Conservation (phyloP, 306 rosid genomes). For the Lathyrus oleraceus region DNA sequence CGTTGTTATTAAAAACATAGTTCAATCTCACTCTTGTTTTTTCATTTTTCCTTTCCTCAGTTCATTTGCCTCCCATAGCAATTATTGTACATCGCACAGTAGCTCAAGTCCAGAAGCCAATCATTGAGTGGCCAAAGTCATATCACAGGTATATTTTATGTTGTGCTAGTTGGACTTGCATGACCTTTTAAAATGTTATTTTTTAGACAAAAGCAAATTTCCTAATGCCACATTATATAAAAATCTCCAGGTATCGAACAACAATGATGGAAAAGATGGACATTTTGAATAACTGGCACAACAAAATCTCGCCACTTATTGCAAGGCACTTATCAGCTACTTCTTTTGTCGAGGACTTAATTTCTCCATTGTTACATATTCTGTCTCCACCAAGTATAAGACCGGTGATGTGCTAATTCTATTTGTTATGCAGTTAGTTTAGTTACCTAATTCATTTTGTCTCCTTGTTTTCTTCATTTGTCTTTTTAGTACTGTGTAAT, state of each 20-base stretch:
- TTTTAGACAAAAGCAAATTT: constrained; percentile 23
- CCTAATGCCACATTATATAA: constrained; percentile 26
- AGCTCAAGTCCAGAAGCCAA: constrained; percentile 92
- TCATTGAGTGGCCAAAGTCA: constrained; percentile 91
- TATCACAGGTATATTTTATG: constrained; percentile 61
- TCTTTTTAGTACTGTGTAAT: constrained; percentile 1
- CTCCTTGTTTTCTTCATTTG: constrained; percentile 20
- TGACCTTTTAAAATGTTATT: constrained; percentile 19
- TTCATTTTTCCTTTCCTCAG: constrained; percentile 44
- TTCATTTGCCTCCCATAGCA: constrained; percentile 66
- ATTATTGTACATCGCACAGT: constrained; percentile 61
- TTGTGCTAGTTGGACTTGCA: constrained; percentile 33
- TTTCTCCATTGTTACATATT: constrained; percentile 79
- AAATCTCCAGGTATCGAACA: constrained; percentile 63
- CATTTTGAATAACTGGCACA: constrained; percentile 71
- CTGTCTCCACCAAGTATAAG: constrained; percentile 78
- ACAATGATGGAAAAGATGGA: constrained; percentile 66
- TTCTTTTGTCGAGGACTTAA: constrained; percentile 75
- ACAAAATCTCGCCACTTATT: constrained; percentile 66
- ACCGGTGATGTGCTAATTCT: constrained; percentile 63
- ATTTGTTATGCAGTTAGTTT: constrained; percentile 5
- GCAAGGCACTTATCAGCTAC: constrained; percentile 71
- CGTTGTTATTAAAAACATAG: constrained; percentile 22
- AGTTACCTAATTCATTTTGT: not conserved
- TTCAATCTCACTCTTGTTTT: constrained; percentile 31